Percentiles rank a stretch among this genome's conserved stretches.
phyloP scores from a whole-genome alignment of 1,284 basidiomycete genomes.

The Ceratobasidium theobromae region DNA sequence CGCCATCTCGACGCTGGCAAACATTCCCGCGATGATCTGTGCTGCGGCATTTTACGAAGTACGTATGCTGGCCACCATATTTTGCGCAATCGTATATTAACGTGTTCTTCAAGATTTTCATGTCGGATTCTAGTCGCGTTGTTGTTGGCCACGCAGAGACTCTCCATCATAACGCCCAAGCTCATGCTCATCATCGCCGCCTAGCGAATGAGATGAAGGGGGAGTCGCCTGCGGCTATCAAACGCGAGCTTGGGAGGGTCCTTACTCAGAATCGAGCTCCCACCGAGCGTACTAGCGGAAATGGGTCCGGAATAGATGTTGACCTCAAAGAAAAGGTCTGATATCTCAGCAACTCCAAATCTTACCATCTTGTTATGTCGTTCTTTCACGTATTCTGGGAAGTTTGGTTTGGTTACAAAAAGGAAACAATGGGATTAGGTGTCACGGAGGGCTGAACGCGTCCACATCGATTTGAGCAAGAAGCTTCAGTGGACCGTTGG shows the following conservation, averaged over 20 bases:
- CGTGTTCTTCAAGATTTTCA: constrained; percentile 45
- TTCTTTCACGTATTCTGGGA: too few species aligned
- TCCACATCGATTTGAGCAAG: too few species aligned
- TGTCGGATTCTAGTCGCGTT: constrained; percentile 54
- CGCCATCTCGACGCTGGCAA: constrained; percentile 39
- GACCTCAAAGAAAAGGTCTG: constrained; percentile 11
- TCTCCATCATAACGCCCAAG: constrained; percentile 21
- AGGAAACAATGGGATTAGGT: too few species aligned
- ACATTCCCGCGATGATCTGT: constrained; percentile 61
- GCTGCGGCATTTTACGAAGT: constrained; percentile 52
- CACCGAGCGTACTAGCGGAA: neutral
- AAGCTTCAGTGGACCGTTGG: neutral
- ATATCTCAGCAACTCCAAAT: too few species aligned
- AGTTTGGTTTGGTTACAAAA: too few species aligned
- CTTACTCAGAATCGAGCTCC: neutral
- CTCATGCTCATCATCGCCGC: constrained; percentile 24
- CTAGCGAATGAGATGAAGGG: constrained; percentile 26
- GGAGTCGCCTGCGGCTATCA: constrained; percentile 14
- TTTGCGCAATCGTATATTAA: neutral
- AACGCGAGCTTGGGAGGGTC: constrained; percentile 21
- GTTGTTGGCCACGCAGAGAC: constrained; percentile 28
- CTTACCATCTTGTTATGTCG: too few species aligned
- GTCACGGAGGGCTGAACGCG: too few species aligned
- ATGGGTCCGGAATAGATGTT: neutral
- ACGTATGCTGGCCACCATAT: neutral